Evolutionary conservation across 495 filamentous ascomycete genomes (phyloP).

Genomic region (Penicillium turbatum): DNA sequence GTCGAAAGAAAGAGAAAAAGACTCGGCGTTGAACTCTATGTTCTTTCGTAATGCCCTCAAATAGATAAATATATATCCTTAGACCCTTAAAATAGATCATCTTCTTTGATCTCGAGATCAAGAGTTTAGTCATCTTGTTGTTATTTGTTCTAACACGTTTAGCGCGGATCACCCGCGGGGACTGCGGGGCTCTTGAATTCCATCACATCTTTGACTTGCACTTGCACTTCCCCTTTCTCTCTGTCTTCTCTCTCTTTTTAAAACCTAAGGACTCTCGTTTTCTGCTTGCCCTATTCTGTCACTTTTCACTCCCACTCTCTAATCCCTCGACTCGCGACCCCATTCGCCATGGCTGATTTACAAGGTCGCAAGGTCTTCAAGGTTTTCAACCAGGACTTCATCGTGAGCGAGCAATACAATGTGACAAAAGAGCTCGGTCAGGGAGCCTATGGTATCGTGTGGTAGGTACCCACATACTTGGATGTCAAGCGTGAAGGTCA

Average conservation of each 20-base stretch:
- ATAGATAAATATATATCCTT: no score
- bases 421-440: slow-evolving; percentile 98
- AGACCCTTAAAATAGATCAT: no score
- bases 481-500: neutral
- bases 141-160: no score
- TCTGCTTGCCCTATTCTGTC: neutral
- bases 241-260: slow-evolving; percentile 10
- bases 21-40: no score
- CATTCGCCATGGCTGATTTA: slow-evolving; percentile 62
- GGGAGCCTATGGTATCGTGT: slow-evolving; percentile 97
- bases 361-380: slow-evolving; percentile 94
- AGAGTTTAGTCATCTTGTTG: no score
- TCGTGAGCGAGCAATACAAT: slow-evolving; percentile 96
- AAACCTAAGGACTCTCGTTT: neutral
- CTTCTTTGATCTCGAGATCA: no score
- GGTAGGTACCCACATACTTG: slow-evolving; percentile 54
- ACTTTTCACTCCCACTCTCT: slow-evolving; percentile 2
- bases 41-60: no score
- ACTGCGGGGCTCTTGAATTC: slow-evolving; percentile 25
- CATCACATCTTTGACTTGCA: slow-evolving; percentile 14
- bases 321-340: neutral
- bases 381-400: slow-evolving; percentile 99
- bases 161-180: slow-evolving; percentile 25
- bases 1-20: no score
- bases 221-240: slow-evolving; percentile 4